phyloP scores from a whole-genome alignment of 1,284 basidiomycete species.

The Irpex sp. region DNA sequence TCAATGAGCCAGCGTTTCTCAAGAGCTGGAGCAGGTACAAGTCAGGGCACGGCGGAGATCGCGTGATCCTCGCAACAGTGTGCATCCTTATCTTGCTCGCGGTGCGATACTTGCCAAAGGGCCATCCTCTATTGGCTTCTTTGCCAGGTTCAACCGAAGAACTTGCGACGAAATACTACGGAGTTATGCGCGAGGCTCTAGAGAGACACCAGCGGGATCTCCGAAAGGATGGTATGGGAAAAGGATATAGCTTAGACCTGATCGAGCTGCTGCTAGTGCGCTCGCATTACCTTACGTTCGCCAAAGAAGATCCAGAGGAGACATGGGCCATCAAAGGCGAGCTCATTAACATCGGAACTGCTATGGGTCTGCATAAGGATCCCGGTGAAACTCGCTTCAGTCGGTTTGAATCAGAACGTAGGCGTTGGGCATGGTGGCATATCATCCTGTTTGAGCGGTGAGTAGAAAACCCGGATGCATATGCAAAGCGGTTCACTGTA shows the following conservation, averaged over 20 bases:
- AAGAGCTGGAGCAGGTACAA: conserved; percentile 72
- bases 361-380: conserved; percentile 80
- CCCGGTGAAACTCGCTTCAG: conserved; percentile 70
- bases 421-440: conserved; percentile 86
- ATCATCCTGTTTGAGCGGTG: conserved; percentile 73
- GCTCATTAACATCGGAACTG: conserved; percentile 66
- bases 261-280: conserved; percentile 69
- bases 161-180: conserved; percentile 59
- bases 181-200: conserved; percentile 63
- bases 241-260: conserved; percentile 66
- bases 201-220: conserved; percentile 56
- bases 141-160: conserved; percentile 49
- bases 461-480: conserved; percentile 13
- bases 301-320: conserved; percentile 73
- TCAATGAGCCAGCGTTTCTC: conserved; percentile 59
- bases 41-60: conserved; percentile 57
- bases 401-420: conserved; percentile 62
- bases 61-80: conserved; percentile 64
- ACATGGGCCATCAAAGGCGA: conserved; percentile 73
- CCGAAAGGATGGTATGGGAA: conserved; percentile 29
- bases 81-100: conserved; percentile 70
- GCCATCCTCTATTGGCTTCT: conserved; percentile 53
- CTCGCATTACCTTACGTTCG: conserved; percentile 65
- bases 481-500: not conserved
- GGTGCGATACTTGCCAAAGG: conserved; percentile 63